Conservation (phyloP, 208 protist genomes). For the Strigomonas galati region DNA sequence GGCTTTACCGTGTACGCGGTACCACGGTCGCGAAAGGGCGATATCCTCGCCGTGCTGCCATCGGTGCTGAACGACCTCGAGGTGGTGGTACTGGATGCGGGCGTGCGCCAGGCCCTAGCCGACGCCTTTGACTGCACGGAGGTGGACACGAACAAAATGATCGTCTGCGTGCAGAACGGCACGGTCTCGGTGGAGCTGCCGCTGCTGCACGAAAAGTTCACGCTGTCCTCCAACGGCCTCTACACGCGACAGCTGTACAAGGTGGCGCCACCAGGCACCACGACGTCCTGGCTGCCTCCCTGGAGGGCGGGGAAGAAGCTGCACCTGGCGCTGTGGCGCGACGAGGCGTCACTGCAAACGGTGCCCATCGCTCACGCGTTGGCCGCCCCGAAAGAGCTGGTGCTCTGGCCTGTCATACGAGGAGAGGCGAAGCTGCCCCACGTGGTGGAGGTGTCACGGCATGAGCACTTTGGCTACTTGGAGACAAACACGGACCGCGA, state of each 20-base stretch:
- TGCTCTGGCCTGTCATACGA: neutral
- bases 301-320: no score
- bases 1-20: neutral
- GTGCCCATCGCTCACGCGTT: neutral
- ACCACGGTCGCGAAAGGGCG: neutral
- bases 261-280: neutral
- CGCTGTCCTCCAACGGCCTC: no score
- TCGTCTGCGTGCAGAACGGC: no score
- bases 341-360: neutral
- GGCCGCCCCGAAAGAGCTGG: neutral
- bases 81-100: no score
- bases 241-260: no score
- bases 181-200: no score
- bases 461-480: constrained; percentile 3
- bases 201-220: no score
- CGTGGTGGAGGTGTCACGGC: neutral
- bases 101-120: no score
- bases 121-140: no score
- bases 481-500: neutral
- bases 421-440: no score
- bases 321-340: neutral
- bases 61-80: neutral
- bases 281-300: neutral
- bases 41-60: neutral
- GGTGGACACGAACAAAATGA: no score